phyloP scores from a whole-genome alignment of 257 asterid species.

The Haberlea rhodopensis region DNA sequence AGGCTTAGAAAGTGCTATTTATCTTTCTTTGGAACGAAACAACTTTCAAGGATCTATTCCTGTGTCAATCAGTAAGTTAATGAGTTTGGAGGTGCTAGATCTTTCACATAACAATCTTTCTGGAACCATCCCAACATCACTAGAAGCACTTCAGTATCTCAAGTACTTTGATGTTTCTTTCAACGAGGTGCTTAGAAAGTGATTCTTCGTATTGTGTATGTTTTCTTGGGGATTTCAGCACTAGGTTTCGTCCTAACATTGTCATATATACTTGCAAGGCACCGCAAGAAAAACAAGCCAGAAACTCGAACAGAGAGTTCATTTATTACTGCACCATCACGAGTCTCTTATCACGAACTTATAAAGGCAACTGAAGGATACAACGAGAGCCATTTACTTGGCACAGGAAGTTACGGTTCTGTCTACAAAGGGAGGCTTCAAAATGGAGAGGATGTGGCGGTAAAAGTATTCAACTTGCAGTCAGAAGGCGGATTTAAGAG shows the following conservation, averaged over 20 bases:
- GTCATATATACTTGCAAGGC: not conserved
- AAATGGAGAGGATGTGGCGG: conserved; percentile 20
- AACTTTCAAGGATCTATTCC: conserved; percentile 28
- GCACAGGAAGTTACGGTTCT: conserved; percentile 26
- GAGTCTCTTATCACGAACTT: conserved; percentile 26
- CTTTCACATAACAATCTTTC: conserved; percentile 30
- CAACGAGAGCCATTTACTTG: conserved; percentile 24
- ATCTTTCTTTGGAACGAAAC: conserved; percentile 25
- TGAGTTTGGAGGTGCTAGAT: conserved; percentile 13
- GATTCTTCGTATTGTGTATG: not conserved
- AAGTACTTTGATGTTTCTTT: conserved; percentile 30
- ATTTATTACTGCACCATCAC: not conserved
- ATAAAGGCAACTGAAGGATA: conserved; percentile 21
- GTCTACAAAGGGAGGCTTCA: conserved; percentile 26
- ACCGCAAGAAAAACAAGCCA: not conserved
- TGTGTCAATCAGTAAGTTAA: conserved; percentile 13
- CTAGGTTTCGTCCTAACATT: not conserved
- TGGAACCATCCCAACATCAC: conserved; percentile 26
- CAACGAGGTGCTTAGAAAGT: conserved; percentile 20
- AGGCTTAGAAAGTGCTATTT: not conserved
- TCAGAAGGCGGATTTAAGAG: conserved; percentile 20
- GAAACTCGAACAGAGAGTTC: no score
- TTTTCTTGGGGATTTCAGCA: conserved; percentile 1
- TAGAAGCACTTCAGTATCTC: conserved; percentile 24
- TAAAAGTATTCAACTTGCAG: conserved; percentile 28